Evolutionary conservation across 768 basidiomycete species (phyloP).

Genomic region (Hebeloma cylindrosporum): DNA sequence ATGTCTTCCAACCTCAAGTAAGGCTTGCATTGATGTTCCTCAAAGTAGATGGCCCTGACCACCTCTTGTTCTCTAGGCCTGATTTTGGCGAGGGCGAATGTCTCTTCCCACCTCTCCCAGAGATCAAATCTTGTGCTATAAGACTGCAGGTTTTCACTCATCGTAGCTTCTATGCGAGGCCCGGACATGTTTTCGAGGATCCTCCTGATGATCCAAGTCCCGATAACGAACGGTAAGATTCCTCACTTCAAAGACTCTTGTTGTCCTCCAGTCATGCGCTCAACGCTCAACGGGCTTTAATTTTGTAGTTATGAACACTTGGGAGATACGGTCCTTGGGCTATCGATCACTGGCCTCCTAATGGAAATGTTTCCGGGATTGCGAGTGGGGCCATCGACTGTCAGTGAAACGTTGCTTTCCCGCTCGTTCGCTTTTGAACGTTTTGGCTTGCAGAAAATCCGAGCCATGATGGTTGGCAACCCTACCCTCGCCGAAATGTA

Average conservation of each 20-base stretch:
- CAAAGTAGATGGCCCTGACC: too few relatives aligned
- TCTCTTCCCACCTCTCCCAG: constrained; percentile 60
- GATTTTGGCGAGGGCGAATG: constrained; percentile 42
- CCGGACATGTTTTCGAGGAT: constrained; percentile 78
- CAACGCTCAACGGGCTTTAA: constrained; percentile 2
- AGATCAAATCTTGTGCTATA: constrained; percentile 47
- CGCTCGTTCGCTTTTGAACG: constrained; percentile 10
- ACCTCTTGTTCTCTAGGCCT: too few relatives aligned
- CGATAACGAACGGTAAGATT: constrained; percentile 81
- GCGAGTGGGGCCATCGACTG: constrained; percentile 77
- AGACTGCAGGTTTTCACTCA: constrained; percentile 70
- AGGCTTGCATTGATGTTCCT: too few relatives aligned
- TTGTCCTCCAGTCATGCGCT: background rate
- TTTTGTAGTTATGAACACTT: constrained; percentile 66
- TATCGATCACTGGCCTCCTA: constrained; percentile 66
- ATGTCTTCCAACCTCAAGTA: too few relatives aligned
- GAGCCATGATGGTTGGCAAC: constrained; percentile 75
- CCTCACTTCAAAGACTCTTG: too few relatives aligned
- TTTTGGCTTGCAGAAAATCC: constrained; percentile 60
- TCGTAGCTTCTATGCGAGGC: constrained; percentile 66
- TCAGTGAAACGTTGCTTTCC: constrained; percentile 30
- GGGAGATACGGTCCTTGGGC: constrained; percentile 70
- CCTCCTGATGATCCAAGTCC: constrained; percentile 68
- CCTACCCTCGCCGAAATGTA: constrained; percentile 71
- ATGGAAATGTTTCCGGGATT: constrained; percentile 64